Evolutionary conservation across 2,329 filamentous ascomycete genomes (phyloP).

Genomic region (Zasmidium citrigriseum): DNA sequence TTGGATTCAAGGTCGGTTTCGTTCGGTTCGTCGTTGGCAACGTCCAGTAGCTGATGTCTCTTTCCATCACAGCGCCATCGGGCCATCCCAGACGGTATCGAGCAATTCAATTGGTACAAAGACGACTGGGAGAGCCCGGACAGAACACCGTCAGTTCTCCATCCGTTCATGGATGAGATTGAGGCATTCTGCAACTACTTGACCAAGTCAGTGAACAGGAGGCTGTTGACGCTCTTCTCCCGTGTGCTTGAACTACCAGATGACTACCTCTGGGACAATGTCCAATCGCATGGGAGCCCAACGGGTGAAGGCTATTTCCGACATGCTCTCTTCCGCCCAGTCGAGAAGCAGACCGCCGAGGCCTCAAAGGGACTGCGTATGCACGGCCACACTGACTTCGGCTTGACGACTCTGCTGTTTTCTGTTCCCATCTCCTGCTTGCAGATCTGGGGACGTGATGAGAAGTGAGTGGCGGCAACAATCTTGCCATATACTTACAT

Average conservation of each 20-base stretch:
- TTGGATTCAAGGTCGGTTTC: slow-evolving; percentile 29
- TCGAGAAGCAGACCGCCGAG: slow-evolving; percentile 17
- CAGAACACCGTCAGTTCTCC: slow-evolving; percentile 49
- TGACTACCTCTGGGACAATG: slow-evolving; percentile 45
- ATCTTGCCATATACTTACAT: background rate
- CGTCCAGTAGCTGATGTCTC: background rate
- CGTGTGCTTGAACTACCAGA: slow-evolving; percentile 48
- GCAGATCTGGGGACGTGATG: slow-evolving; percentile 31
- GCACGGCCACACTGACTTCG: slow-evolving; percentile 44
- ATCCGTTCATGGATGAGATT: slow-evolving; percentile 55
- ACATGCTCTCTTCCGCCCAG: slow-evolving; percentile 31
- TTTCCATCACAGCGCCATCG: slow-evolving; percentile 34
- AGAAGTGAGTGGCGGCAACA: slow-evolving; percentile 19
- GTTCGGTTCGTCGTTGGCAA: background rate
- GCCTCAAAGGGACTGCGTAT: slow-evolving; percentile 32
- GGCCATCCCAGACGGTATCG: slow-evolving; percentile 51
- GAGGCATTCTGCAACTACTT: slow-evolving; percentile 50
- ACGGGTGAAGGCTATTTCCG: slow-evolving; percentile 51
- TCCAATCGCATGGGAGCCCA: slow-evolving; percentile 46
- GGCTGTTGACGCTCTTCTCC: slow-evolving; percentile 41
- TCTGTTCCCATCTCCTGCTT: slow-evolving; percentile 2
- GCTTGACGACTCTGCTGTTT: slow-evolving; percentile 39
- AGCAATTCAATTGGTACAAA: slow-evolving; percentile 58
- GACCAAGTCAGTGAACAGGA: slow-evolving; percentile 50
- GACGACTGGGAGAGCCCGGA: slow-evolving; percentile 46